These are phyloP conservation scores for Orychophragmus violaceus DNA, from an alignment of 345 rosid genomes.

Conservation along the genomic window DNA sequence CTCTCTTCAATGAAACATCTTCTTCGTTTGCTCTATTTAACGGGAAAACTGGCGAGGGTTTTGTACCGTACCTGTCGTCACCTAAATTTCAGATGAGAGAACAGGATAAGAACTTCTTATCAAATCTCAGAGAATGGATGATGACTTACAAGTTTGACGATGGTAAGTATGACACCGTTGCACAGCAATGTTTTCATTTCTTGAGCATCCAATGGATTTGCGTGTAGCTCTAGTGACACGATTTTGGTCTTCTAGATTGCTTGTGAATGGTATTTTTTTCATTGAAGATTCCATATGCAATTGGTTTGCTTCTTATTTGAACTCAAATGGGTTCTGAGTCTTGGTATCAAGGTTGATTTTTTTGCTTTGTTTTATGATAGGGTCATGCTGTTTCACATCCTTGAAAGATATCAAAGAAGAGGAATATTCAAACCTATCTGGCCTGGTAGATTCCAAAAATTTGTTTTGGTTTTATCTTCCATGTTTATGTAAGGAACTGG, in stretches of 20 bases:
- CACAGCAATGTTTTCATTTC: neutral
- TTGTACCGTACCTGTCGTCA: conserved; percentile 13
- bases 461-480: neutral
- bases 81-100: conserved; percentile 23
- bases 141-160: neutral
- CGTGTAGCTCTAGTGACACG: neutral
- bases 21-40: conserved; percentile 13
- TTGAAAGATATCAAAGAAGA: conserved; percentile 27
- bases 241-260: neutral
- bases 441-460: neutral
- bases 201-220: neutral
- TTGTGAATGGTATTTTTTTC: neutral
- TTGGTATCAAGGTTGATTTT: neutral
- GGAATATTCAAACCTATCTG: conserved; percentile 4
- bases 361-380: conserved; percentile 7
- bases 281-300: neutral
- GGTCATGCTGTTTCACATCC: conserved; percentile 21
- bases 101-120: conserved; percentile 17
- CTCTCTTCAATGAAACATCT: conserved; percentile 19
- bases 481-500: neutral
- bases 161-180: conserved; percentile 1
- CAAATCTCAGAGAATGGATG: conserved; percentile 19
- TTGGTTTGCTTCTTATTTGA: neutral
- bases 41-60: neutral
- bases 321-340: neutral